Conservation (phyloP, 139 green algal species). For the Ettlia oleoabundans region DNA sequence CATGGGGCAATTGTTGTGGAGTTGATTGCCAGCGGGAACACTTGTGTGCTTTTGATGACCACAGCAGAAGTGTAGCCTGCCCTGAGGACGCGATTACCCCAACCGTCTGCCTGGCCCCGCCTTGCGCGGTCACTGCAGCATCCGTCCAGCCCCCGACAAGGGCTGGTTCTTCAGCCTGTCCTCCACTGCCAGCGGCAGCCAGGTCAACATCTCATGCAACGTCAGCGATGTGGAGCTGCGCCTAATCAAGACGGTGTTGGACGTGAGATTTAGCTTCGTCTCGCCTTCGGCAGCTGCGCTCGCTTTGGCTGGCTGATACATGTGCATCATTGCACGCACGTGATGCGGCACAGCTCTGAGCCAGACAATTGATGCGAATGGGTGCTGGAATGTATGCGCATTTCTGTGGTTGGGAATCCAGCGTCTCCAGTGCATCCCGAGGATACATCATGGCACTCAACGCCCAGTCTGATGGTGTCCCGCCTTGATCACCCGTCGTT, state of each 20-base stretch:
- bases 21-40: too few species aligned
- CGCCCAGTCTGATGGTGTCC: too few species aligned
- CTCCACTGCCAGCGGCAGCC: constrained; percentile 20
- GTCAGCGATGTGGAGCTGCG: constrained; percentile 37
- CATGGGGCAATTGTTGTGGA: background rate
- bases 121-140: background rate
- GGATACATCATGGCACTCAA: too few species aligned
- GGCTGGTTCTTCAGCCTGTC: constrained; percentile 41
- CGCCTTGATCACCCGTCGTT: too few species aligned
- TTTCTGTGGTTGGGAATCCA: too few species aligned
- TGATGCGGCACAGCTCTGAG: background rate
- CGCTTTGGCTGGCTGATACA: background rate
- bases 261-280: constrained; percentile 22
- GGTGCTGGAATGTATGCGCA: too few species aligned
- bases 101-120: background rate
- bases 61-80: background rate
- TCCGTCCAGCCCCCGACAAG: constrained; percentile 18
- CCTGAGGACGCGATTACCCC: background rate
- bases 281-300: background rate
- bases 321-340: background rate
- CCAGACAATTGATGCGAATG: background rate
- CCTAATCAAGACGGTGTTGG: constrained; percentile 32
- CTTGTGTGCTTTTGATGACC: too few species aligned
- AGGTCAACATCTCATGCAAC: constrained; percentile 11
- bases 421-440: too few species aligned